Evolutionary conservation across 257 asterid species (phyloP), one percentile per base, ranked within the genome.

Genomic region (Marsdenia floribunda): DNA sequence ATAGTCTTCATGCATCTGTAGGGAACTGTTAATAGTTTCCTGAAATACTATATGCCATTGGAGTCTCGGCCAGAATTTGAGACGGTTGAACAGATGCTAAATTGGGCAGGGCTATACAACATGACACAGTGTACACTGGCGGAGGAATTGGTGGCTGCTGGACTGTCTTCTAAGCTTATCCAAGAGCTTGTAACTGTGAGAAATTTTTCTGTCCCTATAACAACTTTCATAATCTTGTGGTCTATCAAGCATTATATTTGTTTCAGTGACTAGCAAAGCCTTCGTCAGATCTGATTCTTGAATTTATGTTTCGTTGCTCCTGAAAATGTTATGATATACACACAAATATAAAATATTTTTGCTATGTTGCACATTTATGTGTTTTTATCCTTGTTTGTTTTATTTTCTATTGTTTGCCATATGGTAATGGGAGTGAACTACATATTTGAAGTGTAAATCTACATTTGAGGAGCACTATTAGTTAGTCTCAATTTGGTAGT

Each of bases 131-230:
- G 66, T 46, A 82, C 91, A 3, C 80, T 95, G 60, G 89, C 84
- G 75, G 89, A 88, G 84, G 90, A 87, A 78, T 80, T 92, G 79
- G 79, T 76, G 65, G 89, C 82, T 75, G 80, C 73, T 77, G 89
- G 89, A 54, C 73, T 95, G 74, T 87, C 96, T 79, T 72, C 90
- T 72, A 70, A 79, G 64, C 93, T 92, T 64, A 85, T 90, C 82
- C 84, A 87, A 78, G 99, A 95, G 84, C 96, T 95, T 59, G 91
- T 87, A 73, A 92, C 96, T 18, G 99, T 93, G 76, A 89, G 93
- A 74, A 73, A 50, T 55, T 55, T 57, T 75, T 58, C 74, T 49
- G 53, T 37, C 79, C 73, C 71, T 67, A 21, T 22, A 3, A 14
- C 69, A 6, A 68, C 15, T 22, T 76, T 75, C 5, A 73, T 76